Base-by-base conservation (phyloP, 805 yeast species). In the Saccharomycopsis sp. region DNA sequence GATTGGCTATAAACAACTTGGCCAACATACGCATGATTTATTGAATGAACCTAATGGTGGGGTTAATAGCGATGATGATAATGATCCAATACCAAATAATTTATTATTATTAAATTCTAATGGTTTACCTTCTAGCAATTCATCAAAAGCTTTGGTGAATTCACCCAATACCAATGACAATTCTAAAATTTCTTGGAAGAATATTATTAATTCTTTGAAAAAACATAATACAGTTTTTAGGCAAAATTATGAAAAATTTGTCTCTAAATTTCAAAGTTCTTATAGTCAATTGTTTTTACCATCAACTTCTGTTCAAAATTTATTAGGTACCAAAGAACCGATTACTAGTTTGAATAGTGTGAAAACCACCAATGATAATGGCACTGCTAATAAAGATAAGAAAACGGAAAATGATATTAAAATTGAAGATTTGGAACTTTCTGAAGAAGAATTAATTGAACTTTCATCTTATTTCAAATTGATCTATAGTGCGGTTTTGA, bases 361-460 rank as follows among this genome's bases (percentile, higher is more conserved):
- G 15, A 9, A 6, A 17, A 15, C 33, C n/a, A 6, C 20, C 6
- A 31, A 5, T 20, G 32, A 28, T 5, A 33, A 28, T n/a, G 20
- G 34, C 13, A 28, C 17, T 17, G 36, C 31, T 5, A 32, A 19
- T 4, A 19, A 20, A 19, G 13, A 9, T n/a, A 36, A 36, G 30
- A 40, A 46, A 21, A 47, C 48, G 4, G 46, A 53, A 3, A 57
- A 53, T 6, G 61, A 57, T 10, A 41, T 42, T 34, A 59, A 43
- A 36, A 52, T 32, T 2, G 56, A 67, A 36, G 69, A 67, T 26
- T 67, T 69, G 9, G 85, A 79, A 38, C 62, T 87, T 25, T 81
- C 83, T 27, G 94, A 85, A 48, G 96, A 87, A 54, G 80, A 88
- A 0, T 61, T 84, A 5, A 69, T 85, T 5, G 76, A 83, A 39